phyloP scores from a whole-genome alignment of 2,329 filamentous ascomycete genomes.

The Lecanicillium sp. region DNA sequence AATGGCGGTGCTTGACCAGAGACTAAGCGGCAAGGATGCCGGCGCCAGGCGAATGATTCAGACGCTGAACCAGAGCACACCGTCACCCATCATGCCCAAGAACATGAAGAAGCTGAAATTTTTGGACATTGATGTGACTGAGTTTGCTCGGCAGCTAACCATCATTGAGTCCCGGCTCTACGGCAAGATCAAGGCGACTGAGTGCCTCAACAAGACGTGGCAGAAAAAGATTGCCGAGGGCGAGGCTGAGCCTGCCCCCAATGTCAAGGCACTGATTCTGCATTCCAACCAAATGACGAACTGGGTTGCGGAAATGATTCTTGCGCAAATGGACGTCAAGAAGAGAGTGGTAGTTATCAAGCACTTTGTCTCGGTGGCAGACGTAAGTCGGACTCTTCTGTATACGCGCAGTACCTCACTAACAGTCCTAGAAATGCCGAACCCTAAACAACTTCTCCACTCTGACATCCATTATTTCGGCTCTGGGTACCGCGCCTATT shows the following conservation, averaged over 20 bases:
- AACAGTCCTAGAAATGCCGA: conserved; percentile 72
- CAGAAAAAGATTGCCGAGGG: conserved; percentile 85
- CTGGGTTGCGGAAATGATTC: conserved; percentile 98
- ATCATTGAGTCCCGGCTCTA: conserved; percentile 95
- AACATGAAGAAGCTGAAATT: conserved; percentile 99
- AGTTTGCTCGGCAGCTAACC: conserved; percentile 95
- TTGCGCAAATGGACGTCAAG: conserved; percentile 90
- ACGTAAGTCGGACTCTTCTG: conserved; percentile 54
- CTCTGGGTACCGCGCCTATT: conserved; percentile 88
- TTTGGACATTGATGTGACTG: conserved; percentile 88
- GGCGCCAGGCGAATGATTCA: conserved; percentile 80
- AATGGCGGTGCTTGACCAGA: conserved; percentile 82
- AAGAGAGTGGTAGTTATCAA: conserved; percentile 97
- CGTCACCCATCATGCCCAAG: conserved; percentile 87
- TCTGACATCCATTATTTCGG: conserved; percentile 94
- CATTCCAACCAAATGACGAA: conserved; percentile 99
- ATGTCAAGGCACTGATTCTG: conserved; percentile 92
- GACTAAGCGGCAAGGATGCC: conserved; percentile 80
- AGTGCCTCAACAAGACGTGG: conserved; percentile 98
- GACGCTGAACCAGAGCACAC: conserved; percentile 75
- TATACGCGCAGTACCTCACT: conserved; percentile 10
- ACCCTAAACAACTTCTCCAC: conserved; percentile 94
- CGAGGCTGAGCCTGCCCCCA: conserved; percentile 79
- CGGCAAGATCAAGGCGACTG: conserved; percentile 89
- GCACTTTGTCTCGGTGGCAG: conserved; percentile 92